phyloP scores from a whole-genome alignment of 345 rosid genomes.

The Dovyalis caffra region DNA sequence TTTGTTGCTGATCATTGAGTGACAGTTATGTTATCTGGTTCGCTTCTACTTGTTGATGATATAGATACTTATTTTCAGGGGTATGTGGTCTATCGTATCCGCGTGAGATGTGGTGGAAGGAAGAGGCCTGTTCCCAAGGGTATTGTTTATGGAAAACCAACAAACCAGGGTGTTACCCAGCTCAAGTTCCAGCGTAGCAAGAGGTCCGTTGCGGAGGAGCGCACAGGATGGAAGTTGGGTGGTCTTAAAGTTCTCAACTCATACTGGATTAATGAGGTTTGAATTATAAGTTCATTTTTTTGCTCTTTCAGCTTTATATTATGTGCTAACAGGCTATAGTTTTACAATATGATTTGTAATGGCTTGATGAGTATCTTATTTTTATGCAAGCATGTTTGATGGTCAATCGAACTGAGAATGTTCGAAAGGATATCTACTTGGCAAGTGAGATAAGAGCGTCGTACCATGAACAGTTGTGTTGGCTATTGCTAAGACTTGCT shows the following conservation, averaged over 20 bases:
- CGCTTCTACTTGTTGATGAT: background rate
- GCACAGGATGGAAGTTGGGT: constrained; percentile 40
- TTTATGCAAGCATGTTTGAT: background rate
- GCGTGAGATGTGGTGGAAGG: constrained; percentile 40
- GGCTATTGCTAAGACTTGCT: background rate
- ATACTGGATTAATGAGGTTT: constrained; percentile 41
- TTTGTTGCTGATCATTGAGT: background rate
- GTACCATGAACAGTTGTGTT: background rate
- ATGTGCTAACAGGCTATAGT: background rate
- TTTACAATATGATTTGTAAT: background rate
- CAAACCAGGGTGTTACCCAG: constrained; percentile 44
- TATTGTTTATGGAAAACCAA: constrained; percentile 45
- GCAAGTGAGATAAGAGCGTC: background rate
- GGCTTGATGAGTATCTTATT: background rate
- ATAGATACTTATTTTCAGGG: constrained; percentile 21
- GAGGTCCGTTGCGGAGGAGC: constrained; percentile 45
- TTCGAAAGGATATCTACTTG: background rate
- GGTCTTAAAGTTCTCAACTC: constrained; percentile 42
- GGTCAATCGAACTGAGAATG: background rate
- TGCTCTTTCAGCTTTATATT: background rate
- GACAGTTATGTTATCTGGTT: background rate
- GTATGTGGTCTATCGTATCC: constrained; percentile 38
- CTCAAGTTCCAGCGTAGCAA: constrained; percentile 43
- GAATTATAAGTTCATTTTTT: background rate
- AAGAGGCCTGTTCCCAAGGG: constrained; percentile 47